Evolutionary conservation across 139 green algal genomes (phyloP).

Genomic region (Deuterostichococcus epilithicus): DNA sequence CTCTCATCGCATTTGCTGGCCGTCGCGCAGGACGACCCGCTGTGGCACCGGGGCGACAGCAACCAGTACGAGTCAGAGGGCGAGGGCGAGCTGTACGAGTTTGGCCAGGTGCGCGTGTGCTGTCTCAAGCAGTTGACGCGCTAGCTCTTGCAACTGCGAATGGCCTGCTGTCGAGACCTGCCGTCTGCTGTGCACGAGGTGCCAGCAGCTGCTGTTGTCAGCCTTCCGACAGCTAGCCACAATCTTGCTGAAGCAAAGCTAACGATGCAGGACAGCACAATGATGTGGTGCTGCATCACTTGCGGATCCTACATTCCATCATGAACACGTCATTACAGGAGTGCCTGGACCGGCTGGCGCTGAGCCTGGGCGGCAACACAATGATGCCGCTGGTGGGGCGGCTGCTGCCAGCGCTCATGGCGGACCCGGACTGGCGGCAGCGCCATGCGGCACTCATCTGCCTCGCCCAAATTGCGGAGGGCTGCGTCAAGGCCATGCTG

Average conservation of each 20-base stretch:
- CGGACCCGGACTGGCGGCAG: slow-evolving; percentile 82
- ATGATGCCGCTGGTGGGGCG: slow-evolving; percentile 75
- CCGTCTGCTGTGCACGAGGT: too few relatives aligned
- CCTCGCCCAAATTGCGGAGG: slow-evolving; percentile 95
- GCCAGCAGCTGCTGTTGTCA: too few relatives aligned
- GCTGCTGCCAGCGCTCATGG: slow-evolving; percentile 71
- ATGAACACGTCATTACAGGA: slow-evolving; percentile 51
- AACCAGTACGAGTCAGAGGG: slow-evolving; percentile 70
- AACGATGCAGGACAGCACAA: too few relatives aligned
- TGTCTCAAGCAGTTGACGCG: slow-evolving; percentile 65
- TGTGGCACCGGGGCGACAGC: slow-evolving; percentile 71
- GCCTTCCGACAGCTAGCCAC: too few relatives aligned
- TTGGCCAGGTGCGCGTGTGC: slow-evolving; percentile 90
- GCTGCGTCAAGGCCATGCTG: slow-evolving; percentile 88
- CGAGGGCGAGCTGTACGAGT: slow-evolving; percentile 73
- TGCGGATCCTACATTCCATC: too few relatives aligned
- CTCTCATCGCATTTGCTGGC: too few relatives aligned
- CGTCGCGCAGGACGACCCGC: slow-evolving; percentile 64
- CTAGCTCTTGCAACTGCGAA: too few relatives aligned
- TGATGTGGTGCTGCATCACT: too few relatives aligned
- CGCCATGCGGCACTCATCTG: slow-evolving; percentile 89
- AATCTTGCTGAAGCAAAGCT: too few relatives aligned
- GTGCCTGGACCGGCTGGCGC: slow-evolving; percentile 89
- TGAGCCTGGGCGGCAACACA: slow-evolving; percentile 86
- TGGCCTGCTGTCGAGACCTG: too few relatives aligned